These are phyloP conservation scores for Phoma herbarum DNA, from an alignment of 2,329 filamentous ascomycete genomes.

Conservation along the genomic window DNA sequence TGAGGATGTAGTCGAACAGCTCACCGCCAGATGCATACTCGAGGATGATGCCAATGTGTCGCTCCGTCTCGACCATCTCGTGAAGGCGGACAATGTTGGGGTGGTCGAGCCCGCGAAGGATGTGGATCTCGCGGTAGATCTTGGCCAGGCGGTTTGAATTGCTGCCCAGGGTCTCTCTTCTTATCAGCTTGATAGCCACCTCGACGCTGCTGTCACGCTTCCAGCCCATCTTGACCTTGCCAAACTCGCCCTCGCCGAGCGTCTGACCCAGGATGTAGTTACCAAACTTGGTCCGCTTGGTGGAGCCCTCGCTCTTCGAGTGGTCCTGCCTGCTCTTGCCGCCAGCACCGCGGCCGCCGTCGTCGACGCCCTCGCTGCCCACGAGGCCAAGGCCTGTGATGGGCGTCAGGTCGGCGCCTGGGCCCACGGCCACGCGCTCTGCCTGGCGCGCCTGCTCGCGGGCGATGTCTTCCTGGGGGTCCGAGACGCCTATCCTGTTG, in stretches of 20 bases:
- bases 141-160: conserved; percentile 92
- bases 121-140: conserved; percentile 96
- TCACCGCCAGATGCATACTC: conserved; percentile 98
- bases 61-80: conserved; percentile 98
- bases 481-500: conserved; percentile 78
- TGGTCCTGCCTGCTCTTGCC: conserved; percentile 66
- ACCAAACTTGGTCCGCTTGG: conserved; percentile 88
- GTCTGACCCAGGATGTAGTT: conserved; percentile 97
- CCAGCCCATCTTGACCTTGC: conserved; percentile 98
- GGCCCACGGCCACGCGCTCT: conserved; percentile 61
- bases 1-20: conserved; percentile 97
- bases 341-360: conserved; percentile 55
- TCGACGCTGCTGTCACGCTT: conserved; percentile 91
- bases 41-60: conserved; percentile 96
- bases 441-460: conserved; percentile 75
- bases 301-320: conserved; percentile 58
- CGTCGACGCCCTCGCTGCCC: conserved; percentile 60
- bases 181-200: conserved; percentile 98
- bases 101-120: conserved; percentile 85
- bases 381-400: conserved; percentile 60
- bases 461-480: conserved; percentile 76
- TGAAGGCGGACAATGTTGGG: conserved; percentile 97
- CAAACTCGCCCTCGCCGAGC: conserved; percentile 96
- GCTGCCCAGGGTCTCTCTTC: conserved; percentile 85
- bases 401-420: conserved; percentile 56